These are phyloP conservation scores for Ustilago nuda DNA, from an alignment of 1,284 basidiomycete species.

Conservation along the genomic window DNA sequence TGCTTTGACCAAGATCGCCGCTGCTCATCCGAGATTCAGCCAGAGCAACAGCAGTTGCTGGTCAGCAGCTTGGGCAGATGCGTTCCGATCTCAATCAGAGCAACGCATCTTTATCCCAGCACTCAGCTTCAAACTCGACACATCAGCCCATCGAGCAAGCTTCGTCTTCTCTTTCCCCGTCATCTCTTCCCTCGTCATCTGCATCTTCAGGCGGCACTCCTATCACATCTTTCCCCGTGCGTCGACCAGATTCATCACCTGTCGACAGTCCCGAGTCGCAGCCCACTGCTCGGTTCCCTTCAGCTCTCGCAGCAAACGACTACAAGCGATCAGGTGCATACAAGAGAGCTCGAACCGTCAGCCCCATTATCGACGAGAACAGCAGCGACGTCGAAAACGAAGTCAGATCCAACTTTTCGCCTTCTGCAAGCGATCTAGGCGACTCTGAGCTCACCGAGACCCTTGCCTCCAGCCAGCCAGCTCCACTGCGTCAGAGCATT, in stretches of 20 bases:
- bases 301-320: slow-evolving; percentile 12
- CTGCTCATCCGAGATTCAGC: neutral
- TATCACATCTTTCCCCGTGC: slow-evolving; percentile 2
- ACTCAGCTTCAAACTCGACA: neutral
- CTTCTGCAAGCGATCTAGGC: slow-evolving; percentile 40
- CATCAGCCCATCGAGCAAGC: neutral
- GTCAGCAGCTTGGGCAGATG: slow-evolving; percentile 13
- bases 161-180: neutral
- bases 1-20: neutral
- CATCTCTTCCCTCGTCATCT: slow-evolving; percentile 8
- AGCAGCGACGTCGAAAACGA: slow-evolving; percentile 50
- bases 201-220: slow-evolving; percentile 3
- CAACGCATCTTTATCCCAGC: slow-evolving; percentile 4
- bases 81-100: slow-evolving; percentile 6
- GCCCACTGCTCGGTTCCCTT: slow-evolving; percentile 20
- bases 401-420: slow-evolving; percentile 24
- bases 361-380: slow-evolving; percentile 54
- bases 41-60: neutral
- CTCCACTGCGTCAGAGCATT: slow-evolving; percentile 41
- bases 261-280: slow-evolving; percentile 28
- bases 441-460: slow-evolving; percentile 25
- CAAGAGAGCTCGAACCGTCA: slow-evolving; percentile 48
- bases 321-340: slow-evolving; percentile 20
- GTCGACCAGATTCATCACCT: slow-evolving; percentile 32
- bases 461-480: slow-evolving; percentile 18